Evolutionary conservation across 495 filamentous ascomycete species (phyloP), one percentile per base, ranked within the genome.

Genomic region (Lepraria neglecta): DNA sequence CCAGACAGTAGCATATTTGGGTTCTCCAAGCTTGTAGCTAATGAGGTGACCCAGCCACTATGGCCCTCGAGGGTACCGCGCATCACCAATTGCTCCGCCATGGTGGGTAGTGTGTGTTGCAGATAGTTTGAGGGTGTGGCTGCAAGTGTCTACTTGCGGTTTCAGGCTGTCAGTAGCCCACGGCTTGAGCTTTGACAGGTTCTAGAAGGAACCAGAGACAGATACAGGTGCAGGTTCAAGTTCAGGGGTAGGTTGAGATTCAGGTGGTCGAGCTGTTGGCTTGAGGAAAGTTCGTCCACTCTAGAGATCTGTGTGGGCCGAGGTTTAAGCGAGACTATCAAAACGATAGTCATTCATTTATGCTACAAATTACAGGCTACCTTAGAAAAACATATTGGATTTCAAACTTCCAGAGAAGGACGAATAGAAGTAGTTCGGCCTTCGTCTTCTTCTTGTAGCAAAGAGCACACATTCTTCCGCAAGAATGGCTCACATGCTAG

Each of bases 1-100:
- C 84, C 91, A 63, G 94, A 99, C 67, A 99, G 88, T 73, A 99
- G 91, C 95, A 99, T 99, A 84, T 99, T 97, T 72, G 95, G 95
- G 88, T 97, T 99, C 87, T 99, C 94, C 78, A 97, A 85, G 71
- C 92, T 97, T 69, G 94, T 99, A 68, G 94, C 94, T 75, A 99
- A 84, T 79, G 71, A 80, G 64, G 79, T 82, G 73, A 82, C 84
- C 84, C 84, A 87, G 76, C 84, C 84, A 75, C 80, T 82, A 85
- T 96, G 92, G 84, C 92, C 92, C 85, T 92, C 92, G 75, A 97
- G 91, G 82, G 89, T 92, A 75, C 92, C 92, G 79, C 91, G 90
- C 78, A 95, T 89, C 81, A 95, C 90, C 75, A 97, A 82, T 83
- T 95, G 89, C 83, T 97, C 92, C 80, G 88, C 84, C 89, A 95